Evolutionary conservation across 2,329 filamentous ascomycete genomes (phyloP).

Genomic region (Alternaria arborescens): DNA sequence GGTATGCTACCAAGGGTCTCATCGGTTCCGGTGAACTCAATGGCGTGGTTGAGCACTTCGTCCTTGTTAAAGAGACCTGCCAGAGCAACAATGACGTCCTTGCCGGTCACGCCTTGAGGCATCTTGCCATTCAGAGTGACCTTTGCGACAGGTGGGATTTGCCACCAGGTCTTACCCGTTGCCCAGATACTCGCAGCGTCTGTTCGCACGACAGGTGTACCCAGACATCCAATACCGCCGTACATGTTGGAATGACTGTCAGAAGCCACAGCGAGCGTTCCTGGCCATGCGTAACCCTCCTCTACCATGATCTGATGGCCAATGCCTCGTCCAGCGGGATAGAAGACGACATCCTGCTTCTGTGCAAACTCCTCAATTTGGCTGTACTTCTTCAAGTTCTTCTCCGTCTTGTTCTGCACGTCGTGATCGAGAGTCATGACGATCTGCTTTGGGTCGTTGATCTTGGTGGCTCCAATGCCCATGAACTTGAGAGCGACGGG

Average conservation of each 20-base stretch:
- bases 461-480: slow-evolving; percentile 78
- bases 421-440: slow-evolving; percentile 90
- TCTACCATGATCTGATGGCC: slow-evolving; percentile 94
- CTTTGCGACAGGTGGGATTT: slow-evolving; percentile 83
- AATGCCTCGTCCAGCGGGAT: slow-evolving; percentile 79
- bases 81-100: slow-evolving; percentile 91
- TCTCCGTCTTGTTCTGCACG: slow-evolving; percentile 80
- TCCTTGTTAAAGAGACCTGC: slow-evolving; percentile 86
- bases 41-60: slow-evolving; percentile 88
- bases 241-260: slow-evolving; percentile 86
- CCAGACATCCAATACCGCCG: slow-evolving; percentile 78
- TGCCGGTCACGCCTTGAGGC: slow-evolving; percentile 83
- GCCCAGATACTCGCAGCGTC: slow-evolving; percentile 89
- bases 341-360: slow-evolving; percentile 80
- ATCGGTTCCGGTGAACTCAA: slow-evolving; percentile 85
- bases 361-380: slow-evolving; percentile 84
- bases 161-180: slow-evolving; percentile 85
- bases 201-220: slow-evolving; percentile 84
- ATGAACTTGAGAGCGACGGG: slow-evolving; percentile 82
- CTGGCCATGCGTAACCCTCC: slow-evolving; percentile 84
- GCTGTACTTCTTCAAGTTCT: slow-evolving; percentile 82
- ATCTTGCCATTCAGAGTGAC: slow-evolving; percentile 79
- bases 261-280: slow-evolving; percentile 80
- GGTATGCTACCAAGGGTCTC: slow-evolving; percentile 77
- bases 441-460: slow-evolving; percentile 76